phyloP scores from a whole-genome alignment of 2,329 filamentous ascomycete genomes.

The Lojkania enalia region DNA sequence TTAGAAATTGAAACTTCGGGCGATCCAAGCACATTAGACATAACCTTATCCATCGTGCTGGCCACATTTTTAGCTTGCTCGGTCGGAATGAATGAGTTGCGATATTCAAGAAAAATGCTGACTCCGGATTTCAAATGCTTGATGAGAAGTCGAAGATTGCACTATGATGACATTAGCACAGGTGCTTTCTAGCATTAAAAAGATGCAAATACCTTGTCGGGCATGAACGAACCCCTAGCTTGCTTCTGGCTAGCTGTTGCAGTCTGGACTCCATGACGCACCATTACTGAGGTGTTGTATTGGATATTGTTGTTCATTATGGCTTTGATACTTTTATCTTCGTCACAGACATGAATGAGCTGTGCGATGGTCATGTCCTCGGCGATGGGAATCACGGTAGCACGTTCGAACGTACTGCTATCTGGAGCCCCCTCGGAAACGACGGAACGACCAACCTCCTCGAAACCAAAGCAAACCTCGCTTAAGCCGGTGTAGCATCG shows the following conservation, averaged over 20 bases:
- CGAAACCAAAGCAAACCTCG: constrained; percentile 48
- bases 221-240: constrained; percentile 14
- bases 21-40: constrained; percentile 15
- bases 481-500: constrained; percentile 36
- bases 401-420: not conserved
- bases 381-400: constrained; percentile 10
- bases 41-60: constrained; percentile 22
- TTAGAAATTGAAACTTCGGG: constrained; percentile 11
- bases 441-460: constrained; percentile 14
- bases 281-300: constrained; percentile 22
- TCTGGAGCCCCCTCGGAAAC: not conserved
- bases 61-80: constrained; percentile 32
- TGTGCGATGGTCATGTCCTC: constrained; percentile 14
- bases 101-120: constrained; percentile 26
- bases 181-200: not conserved
- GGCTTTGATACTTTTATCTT: not conserved
- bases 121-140: constrained; percentile 25
- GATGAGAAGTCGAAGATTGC: constrained; percentile 24
- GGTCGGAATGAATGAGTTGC: constrained; percentile 24
- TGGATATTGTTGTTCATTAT: not conserved
- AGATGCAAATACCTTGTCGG: constrained; percentile 18
- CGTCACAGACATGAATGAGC: constrained; percentile 9
- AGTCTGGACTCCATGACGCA: constrained; percentile 15
- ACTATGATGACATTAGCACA: constrained; percentile 13
- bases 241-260: not conserved